Percentiles rank a stretch among this genome's conserved stretches.
phyloP scores from a whole-genome alignment of 2,329 filamentous ascomycete genomes.

The Fusarium protoensiforme region DNA sequence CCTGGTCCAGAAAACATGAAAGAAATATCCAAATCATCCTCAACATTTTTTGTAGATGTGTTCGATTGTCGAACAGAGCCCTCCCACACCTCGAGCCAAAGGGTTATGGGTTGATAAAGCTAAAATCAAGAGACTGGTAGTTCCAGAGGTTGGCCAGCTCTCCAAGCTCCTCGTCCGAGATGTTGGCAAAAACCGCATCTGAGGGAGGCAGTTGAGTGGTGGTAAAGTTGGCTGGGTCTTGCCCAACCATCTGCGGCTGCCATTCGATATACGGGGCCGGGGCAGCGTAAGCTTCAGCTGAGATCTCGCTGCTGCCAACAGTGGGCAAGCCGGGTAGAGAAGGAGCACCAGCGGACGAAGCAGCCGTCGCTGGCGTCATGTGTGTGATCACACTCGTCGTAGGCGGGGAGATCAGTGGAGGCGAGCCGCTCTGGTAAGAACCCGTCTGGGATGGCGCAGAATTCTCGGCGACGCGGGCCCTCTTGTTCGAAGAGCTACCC shows the following conservation, averaged over 20 bases:
- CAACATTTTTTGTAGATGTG: too few species aligned
- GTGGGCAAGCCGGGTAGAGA: constrained; percentile 9
- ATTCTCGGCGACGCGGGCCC: constrained; percentile 9
- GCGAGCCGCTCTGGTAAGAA: background rate
- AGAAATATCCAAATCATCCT: background rate
- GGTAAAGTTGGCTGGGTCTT: constrained; percentile 12
- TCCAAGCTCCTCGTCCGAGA: constrained; percentile 48
- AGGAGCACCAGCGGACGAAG: constrained; percentile 3
- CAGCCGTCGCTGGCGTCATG: background rate
- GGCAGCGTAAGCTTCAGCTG: constrained; percentile 8
- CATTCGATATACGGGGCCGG: constrained; percentile 17
- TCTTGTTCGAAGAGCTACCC: constrained; percentile 16
- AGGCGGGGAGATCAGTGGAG: constrained; percentile 13
- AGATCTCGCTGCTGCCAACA: background rate
- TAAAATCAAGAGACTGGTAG: constrained; percentile 48
- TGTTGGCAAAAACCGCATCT: constrained; percentile 40
- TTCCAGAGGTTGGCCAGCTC: constrained; percentile 49
- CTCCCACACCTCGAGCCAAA: background rate
- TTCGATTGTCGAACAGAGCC: background rate
- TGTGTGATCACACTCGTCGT: constrained; percentile 1
- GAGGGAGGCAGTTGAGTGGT: constrained; percentile 9
- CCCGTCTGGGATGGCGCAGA: background rate
- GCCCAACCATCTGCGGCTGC: constrained; percentile 24
- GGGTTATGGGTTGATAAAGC: constrained; percentile 38
- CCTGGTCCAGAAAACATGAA: background rate